Evolutionary conservation across 2,329 filamentous ascomycete genomes (phyloP).

Genomic region (Penicillium psychrosexuale): DNA sequence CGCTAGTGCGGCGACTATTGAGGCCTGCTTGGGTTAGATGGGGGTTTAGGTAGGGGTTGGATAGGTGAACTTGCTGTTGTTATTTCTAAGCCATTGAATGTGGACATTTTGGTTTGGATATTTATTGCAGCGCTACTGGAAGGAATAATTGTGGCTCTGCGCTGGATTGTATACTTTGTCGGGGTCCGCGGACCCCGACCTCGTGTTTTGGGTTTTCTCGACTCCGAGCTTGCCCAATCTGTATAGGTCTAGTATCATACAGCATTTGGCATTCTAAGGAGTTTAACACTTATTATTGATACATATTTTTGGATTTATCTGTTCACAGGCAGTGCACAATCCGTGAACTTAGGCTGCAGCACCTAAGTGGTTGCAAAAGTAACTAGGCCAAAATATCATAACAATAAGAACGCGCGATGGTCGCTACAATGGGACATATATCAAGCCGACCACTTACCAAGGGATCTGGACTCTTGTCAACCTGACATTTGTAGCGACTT

Average conservation of each 20-base stretch:
- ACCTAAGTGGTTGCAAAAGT: no score
- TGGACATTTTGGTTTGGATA: background rate
- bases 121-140: no score
- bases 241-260: background rate
- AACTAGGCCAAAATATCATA: no score
- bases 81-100: background rate
- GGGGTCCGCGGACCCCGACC: background rate
- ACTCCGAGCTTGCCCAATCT: background rate
- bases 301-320: background rate
- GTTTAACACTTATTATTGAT: background rate
- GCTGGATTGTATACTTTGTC: background rate
- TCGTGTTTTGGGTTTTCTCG: no score
- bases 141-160: background rate
- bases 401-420: no score
- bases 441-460: no score
- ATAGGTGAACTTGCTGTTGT: background rate
- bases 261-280: background rate
- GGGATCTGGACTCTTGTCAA: no score
- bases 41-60: background rate
- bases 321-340: no score
- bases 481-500: no score
- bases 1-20: constrained; percentile 8
- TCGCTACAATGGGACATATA: no score
- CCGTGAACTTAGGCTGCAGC: no score
- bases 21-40: constrained; percentile 4